Base-by-base conservation (phyloP, 2,329 filamentous ascomycete species). In the Cercospora sp. region DNA sequence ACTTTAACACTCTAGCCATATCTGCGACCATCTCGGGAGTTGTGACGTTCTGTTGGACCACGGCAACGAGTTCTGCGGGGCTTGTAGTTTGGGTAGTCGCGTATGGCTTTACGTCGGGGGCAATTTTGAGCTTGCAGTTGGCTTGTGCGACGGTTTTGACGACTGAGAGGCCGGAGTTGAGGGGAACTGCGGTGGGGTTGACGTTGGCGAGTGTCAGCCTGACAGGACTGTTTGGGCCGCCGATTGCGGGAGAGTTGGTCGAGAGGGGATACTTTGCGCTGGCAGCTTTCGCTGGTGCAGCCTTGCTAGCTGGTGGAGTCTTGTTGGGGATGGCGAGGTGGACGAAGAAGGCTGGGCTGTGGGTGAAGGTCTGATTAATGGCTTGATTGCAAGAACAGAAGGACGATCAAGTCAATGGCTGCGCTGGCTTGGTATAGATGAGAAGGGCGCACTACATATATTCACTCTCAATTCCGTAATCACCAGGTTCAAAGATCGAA, bases 111-210 rank as follows among this genome's bases (percentile, higher is more conserved):
- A 61, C 55, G 13, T 65, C 58, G 5, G 53, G 84, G 81, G 82
- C 80, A 0, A 81, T 85, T 31, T 69, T 85, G 28, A 82, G 80
- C 60, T 75, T 85, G 0, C 83, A 85, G 51, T 74, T 79, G 65
- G 81, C 83, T 0, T 85, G 83, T 67, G 82, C 81, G 0, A 80
- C 79, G 0, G 79, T 82, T 53, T 73, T 85, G 8, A 77, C 81
- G 0, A 80, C 76, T 0, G 75, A 76, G 1, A 69, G 77, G 3
- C 80, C 77, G 0, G 48, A 55, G 7, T 28, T 55, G 48, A 76
- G 81, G 28, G 83, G 83, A 0, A 76, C 80, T 1, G 80, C 81
- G 0, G 77, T 84, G 8, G 83, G 83, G 0, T 72, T 78, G 18
- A 73, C 82, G 1, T 79, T 82, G 72, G 82, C 79, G 0, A 78